These are phyloP conservation scores for Plasmodium cynomolgi DNA, from an alignment of 169 alveolate genomes.

Conservation along the genomic window DNA sequence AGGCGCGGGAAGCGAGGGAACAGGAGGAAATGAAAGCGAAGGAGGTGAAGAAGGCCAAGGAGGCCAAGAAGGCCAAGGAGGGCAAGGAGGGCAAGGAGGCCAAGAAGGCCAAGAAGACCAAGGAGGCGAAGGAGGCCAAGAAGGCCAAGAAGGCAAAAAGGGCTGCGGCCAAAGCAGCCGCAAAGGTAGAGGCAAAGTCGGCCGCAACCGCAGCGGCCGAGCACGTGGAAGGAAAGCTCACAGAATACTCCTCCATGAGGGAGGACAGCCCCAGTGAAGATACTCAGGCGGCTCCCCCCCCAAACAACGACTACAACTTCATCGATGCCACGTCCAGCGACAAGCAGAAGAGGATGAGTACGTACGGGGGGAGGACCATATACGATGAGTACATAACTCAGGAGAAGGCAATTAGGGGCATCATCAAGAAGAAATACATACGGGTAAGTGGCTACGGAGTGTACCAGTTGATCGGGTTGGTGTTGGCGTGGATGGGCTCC, in stretches of 20 bases:
- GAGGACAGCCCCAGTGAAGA: neutral
- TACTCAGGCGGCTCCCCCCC: neutral
- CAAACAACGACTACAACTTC: slow-evolving; percentile 47
- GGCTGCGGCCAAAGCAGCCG: neutral
- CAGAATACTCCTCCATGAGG: neutral
- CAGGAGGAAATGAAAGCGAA: neutral
- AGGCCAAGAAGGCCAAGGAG: neutral
- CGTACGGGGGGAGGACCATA: neutral
- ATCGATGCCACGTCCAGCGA: slow-evolving; percentile 24
- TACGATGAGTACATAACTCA: slow-evolving; percentile 74
- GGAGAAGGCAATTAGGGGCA: slow-evolving; percentile 68
- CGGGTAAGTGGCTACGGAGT: slow-evolving; percentile 21
- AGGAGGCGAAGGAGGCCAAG: neutral
- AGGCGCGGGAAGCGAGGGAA: neutral
- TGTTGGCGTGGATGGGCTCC: neutral
- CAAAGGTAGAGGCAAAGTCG: neutral
- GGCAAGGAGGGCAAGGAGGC: neutral
- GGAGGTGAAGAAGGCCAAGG: neutral
- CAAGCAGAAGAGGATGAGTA: neutral
- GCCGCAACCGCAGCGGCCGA: neutral
- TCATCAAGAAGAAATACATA: slow-evolving; percentile 50
- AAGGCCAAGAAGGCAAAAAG: neutral
- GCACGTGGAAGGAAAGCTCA: neutral
- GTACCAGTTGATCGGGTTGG: neutral
- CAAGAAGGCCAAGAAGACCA: neutral